Conservation (phyloP, 345 rosid genomes). For the Heritiera fomes region DNA sequence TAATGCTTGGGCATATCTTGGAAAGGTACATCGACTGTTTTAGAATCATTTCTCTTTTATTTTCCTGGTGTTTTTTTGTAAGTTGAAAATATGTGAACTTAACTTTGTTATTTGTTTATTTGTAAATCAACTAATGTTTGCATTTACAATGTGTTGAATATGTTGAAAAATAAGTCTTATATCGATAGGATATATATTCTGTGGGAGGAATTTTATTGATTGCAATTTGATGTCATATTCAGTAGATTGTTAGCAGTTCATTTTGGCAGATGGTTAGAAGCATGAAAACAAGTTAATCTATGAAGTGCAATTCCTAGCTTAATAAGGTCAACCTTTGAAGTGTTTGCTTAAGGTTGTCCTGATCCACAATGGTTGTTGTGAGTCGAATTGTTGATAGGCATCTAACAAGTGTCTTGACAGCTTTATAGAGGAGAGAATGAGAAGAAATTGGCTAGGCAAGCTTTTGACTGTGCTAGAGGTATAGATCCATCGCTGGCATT, state of each 20-base stretch:
- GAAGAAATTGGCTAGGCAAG: constrained; percentile 72
- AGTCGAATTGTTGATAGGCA: background rate
- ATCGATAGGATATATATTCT: background rate
- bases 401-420: constrained; percentile 47
- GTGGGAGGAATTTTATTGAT: background rate
- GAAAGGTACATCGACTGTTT: constrained; percentile 59
- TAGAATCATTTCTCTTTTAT: background rate
- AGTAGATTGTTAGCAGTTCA: background rate
- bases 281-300: background rate
- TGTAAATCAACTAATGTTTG: background rate
- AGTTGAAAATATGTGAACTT: background rate
- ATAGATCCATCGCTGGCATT: constrained; percentile 93
- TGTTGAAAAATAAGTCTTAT: constrained; percentile 5
- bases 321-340: background rate
- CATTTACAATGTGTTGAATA: background rate
- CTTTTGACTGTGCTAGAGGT: constrained; percentile 95
- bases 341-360: background rate
- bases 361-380: background rate
- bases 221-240: background rate
- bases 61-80: background rate
- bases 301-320: constrained; percentile 1
- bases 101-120: background rate
- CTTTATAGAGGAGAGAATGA: constrained; percentile 67
- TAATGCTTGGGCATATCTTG: constrained; percentile 88
- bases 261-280: background rate